Percentiles rank a stretch among this genome's conserved stretches.
Conservation (phyloP, 2,329 filamentous ascomycete species). For the Bipolaris victoriae region DNA sequence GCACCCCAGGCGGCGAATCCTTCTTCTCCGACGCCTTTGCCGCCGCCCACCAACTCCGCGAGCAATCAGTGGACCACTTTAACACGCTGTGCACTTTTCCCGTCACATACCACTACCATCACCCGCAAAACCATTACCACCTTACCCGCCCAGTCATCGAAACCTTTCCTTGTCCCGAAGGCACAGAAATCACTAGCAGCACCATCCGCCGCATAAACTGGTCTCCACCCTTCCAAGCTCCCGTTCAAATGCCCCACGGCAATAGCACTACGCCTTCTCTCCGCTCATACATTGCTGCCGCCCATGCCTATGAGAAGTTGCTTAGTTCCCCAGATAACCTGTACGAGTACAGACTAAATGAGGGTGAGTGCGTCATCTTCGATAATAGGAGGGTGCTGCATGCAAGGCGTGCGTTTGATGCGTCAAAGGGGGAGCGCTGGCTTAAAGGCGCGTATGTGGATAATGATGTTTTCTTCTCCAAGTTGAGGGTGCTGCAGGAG, state of each 20-base stretch:
- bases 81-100: conserved; percentile 52
- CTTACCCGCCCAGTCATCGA: conserved; percentile 64
- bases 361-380: conserved; percentile 92
- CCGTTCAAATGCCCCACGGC: conserved; percentile 51
- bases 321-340: conserved; percentile 66
- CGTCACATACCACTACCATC: conserved; percentile 72
- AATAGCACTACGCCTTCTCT: conserved; percentile 36
- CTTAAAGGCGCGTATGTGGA: conserved; percentile 85
- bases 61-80: conserved; percentile 37
- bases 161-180: conserved; percentile 35
- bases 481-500: conserved; percentile 53
- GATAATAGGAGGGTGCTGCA: conserved; percentile 87
- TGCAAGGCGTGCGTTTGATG: conserved; percentile 73
- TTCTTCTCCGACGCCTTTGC: conserved; percentile 80
- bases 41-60: conserved; percentile 58
- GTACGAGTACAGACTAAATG: conserved; percentile 73
- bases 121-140: conserved; percentile 66
- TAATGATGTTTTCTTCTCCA: conserved; percentile 64
- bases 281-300: conserved; percentile 49
- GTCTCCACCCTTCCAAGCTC: conserved; percentile 80
- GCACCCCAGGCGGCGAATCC: conserved; percentile 79
- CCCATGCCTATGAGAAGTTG: conserved; percentile 62
- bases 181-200: conserved; percentile 39
- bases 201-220: conserved; percentile 63
- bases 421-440: conserved; percentile 72